Evolutionary conservation across 2,329 filamentous ascomycete genomes (phyloP), one percentile per base, ranked within the genome.

Genomic region (Lecanosticta acicola): DNA sequence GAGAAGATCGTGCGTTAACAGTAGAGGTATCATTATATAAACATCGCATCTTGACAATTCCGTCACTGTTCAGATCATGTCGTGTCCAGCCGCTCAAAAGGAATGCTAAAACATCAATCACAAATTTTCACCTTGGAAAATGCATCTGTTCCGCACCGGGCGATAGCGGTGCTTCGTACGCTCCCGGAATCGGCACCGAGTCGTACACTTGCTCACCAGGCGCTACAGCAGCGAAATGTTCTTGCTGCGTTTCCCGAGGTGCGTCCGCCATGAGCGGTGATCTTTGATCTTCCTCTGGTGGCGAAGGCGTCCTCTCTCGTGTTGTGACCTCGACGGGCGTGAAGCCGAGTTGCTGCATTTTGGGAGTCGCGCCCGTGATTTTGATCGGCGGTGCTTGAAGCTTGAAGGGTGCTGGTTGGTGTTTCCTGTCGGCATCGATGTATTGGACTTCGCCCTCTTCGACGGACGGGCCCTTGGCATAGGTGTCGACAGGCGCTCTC

Each of bases 171-270:
- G 54, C 50, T 39, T 63, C 59, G 34, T 96, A 96, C 0, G 89
- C 86, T 4, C 85, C 86, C 0, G 91, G 91, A 49, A 96, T 95
- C 0, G 90, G 87, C 24, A 96, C 91, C 17, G 84, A 73, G 10
- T 83, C 90, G 66, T 95, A 96, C 39, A 82, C 80, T 58, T 85
- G 80, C 75, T 96, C 91, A 39, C 89, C 85, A 0, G 85, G 82
- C 8, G 85, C 85, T 10, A 41, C 19, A 19, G 81, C 77, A 9
- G 77, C 78, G 14, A 82, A 81, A 56, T 87, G 85, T 40, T 82
- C 74, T 55, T 83, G 77, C 48, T 75, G 60, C 43, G 71, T 72
- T 57, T 76, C 72, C 40, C 66, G 61, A 10, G 66, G 64, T 4
- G 62, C 63, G 33, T 58, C 56, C 13, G 56, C 41, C 55, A 62